Evolutionary conservation across 139 green algal genomes (phyloP), one percentile per base, ranked within the genome.

Genomic region (Tetradesmus obliquus): DNA sequence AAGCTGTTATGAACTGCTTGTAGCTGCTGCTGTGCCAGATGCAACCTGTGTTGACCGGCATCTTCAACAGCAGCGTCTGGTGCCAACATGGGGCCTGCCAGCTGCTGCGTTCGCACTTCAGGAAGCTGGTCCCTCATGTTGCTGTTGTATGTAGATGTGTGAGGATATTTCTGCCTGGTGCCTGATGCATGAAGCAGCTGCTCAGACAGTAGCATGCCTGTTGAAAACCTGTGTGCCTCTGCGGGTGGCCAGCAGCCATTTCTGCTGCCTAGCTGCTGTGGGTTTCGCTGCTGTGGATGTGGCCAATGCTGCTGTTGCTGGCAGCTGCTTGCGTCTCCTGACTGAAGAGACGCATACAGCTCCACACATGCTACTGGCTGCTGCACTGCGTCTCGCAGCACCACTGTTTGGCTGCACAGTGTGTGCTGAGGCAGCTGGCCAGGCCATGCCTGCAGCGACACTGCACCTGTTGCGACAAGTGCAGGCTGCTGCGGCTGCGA

Each of bases 351-450:
- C 12, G 84, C 84, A 55, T 79, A 79, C 58, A 88, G 24, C 84
- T 88, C 84, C 8, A 79, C 22, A n/a, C 57, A 79, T 58, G 84
- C 84, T 0, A 88, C 7, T 60, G 84, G 84, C 32, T 88, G 84
- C 84, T 88, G 84, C 22, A 6, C 54, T 57, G 55, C 84, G 79
- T 88, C 57, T 3, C 57, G 20, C 9, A 88, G 9, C n/a, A 88
- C 57, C 2, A 88, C 57, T 57, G 71, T 76, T 62, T 88, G 84
- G 6, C 22, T 88, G 74, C 74, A n/a, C 57, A 79, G 55, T n/a
- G 17, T n/a, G n/a, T 60, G 12, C 45, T 51, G 15, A 9, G 20
- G 54, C 5, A 72, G 20, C n/a, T 20, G n/a, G 17, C 6, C 10
- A 24, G 15, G 58, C 8, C 13, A 66, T 5, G 8, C 17, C 57